Conservation (phyloP, 176 grass and related monocot species). For the Musa itinerans region DNA sequence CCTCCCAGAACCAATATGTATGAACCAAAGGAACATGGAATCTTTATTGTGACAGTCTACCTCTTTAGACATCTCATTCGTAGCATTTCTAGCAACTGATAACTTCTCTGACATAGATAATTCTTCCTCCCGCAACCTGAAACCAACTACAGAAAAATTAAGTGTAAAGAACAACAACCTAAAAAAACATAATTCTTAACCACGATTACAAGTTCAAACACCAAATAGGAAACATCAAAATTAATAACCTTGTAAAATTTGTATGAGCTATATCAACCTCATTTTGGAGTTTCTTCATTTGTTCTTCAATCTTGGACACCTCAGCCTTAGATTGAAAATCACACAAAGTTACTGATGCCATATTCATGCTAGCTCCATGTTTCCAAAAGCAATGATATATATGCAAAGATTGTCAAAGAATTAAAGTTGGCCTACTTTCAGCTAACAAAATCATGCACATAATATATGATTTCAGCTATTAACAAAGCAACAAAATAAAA, state of each 20-base stretch:
- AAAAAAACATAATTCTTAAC: constrained; percentile 2
- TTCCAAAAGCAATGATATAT: no score
- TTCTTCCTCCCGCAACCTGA: constrained; percentile 66
- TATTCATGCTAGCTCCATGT: not conserved
- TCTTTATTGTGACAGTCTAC: constrained; percentile 12
- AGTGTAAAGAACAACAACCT: constrained; percentile 3
- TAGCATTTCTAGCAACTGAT: constrained; percentile 29
- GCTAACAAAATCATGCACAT: no score
- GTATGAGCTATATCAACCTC: constrained; percentile 40
- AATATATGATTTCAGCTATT: no score
- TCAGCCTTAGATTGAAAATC: constrained; percentile 49
- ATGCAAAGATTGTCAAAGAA: no score
- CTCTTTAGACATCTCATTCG: constrained; percentile 47
- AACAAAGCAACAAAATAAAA: no score
- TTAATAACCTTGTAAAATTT: constrained; percentile 52
- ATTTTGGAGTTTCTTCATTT: constrained; percentile 40
- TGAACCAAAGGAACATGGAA: not conserved
- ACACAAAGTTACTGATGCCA: not conserved
- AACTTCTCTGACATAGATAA: constrained; percentile 39
- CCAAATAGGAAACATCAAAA: not conserved
- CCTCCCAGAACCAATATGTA: not conserved
- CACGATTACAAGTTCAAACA: not conserved
- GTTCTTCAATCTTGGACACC: constrained; percentile 48
- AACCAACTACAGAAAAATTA: constrained; percentile 3
- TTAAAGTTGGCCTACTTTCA: no score